Percentiles rank a stretch among this genome's conserved stretches.
These are phyloP conservation scores for Colletotrichum abscissum DNA, from an alignment of 2,329 filamentous ascomycete genomes.

Conservation along the genomic window DNA sequence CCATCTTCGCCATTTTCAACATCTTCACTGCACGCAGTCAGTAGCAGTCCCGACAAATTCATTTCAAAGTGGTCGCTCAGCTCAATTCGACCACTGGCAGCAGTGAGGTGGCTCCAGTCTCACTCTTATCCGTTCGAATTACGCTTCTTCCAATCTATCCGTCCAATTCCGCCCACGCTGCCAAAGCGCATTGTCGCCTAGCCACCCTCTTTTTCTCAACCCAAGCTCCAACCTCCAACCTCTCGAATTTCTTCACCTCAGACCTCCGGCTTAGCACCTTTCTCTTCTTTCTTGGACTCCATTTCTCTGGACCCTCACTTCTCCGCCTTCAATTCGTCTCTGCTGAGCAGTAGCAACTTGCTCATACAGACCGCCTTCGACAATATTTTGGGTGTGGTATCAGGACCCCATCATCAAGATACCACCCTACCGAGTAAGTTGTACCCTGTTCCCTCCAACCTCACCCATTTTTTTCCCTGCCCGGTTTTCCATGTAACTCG, in stretches of 20 bases:
- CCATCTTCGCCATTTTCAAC: background rate
- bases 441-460: slow-evolving; percentile 32
- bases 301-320: slow-evolving; percentile 3
- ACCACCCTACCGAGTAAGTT: slow-evolving; percentile 30
- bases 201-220: slow-evolving; percentile 33
- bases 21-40: background rate
- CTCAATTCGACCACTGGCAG: background rate
- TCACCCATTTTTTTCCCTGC: slow-evolving; percentile 19
- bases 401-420: slow-evolving; percentile 24
- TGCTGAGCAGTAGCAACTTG: slow-evolving; percentile 28
- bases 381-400: slow-evolving; percentile 28
- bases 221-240: slow-evolving; percentile 29
- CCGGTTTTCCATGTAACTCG: slow-evolving; percentile 11
- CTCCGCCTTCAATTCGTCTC: slow-evolving; percentile 17
- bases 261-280: background rate
- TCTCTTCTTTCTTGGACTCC: background rate
- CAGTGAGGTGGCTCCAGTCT: background rate
- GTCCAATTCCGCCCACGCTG: slow-evolving; percentile 16
- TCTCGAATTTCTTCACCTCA: slow-evolving; percentile 30
- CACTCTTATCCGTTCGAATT: slow-evolving; percentile 5
- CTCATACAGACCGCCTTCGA: slow-evolving; percentile 29
- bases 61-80: background rate
- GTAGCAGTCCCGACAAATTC: background rate
- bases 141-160: slow-evolving; percentile 24
- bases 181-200: slow-evolving; percentile 32